Percentiles rank a stretch among this genome's conserved stretches.
Conservation (phyloP, 805 yeast genomes). For the Cyberlindnera suaveolens region DNA sequence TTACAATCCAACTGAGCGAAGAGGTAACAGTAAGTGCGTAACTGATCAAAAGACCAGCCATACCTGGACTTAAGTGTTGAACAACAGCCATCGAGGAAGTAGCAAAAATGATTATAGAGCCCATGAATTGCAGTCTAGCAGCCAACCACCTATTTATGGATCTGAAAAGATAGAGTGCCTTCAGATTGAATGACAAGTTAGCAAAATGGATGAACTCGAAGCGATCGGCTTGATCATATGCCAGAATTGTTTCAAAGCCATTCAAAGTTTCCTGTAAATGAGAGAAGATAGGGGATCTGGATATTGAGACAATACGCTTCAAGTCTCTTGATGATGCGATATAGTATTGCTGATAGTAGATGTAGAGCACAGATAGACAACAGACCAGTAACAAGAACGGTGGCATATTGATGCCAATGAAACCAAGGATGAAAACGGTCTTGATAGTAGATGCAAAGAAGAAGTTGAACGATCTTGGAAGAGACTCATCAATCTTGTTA, state of each 20-base stretch:
- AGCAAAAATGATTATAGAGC: constrained; percentile 46
- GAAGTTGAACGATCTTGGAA: constrained; percentile 48
- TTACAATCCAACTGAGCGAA: constrained; percentile 48
- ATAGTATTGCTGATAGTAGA: constrained; percentile 66
- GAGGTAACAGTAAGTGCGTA: constrained; percentile 54
- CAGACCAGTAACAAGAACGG: constrained; percentile 41
- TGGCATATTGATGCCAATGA: constrained; percentile 52
- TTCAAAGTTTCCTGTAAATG: constrained; percentile 75
- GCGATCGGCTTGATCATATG: constrained; percentile 61
- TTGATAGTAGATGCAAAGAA: constrained; percentile 39
- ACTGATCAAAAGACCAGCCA: constrained; percentile 60
- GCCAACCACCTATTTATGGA: constrained; percentile 68
- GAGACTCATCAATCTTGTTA: constrained; percentile 45
- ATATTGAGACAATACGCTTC: constrained; percentile 62
- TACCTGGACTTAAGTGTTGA: constrained; percentile 46
- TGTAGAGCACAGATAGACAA: constrained; percentile 45
- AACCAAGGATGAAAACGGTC: constrained; percentile 42
- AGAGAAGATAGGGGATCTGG: constrained; percentile 74
- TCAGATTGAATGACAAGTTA: constrained; percentile 75
- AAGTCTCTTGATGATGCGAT: constrained; percentile 69
- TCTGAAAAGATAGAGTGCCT: constrained; percentile 58
- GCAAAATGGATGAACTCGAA: constrained; percentile 55
- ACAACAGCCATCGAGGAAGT: constrained; percentile 43
- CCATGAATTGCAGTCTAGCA: constrained; percentile 54
- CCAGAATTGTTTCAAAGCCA: constrained; percentile 75